Evolutionary conservation across 371 early-diverging fungal species (phyloP).

Genomic region (Mortierella sp.): DNA sequence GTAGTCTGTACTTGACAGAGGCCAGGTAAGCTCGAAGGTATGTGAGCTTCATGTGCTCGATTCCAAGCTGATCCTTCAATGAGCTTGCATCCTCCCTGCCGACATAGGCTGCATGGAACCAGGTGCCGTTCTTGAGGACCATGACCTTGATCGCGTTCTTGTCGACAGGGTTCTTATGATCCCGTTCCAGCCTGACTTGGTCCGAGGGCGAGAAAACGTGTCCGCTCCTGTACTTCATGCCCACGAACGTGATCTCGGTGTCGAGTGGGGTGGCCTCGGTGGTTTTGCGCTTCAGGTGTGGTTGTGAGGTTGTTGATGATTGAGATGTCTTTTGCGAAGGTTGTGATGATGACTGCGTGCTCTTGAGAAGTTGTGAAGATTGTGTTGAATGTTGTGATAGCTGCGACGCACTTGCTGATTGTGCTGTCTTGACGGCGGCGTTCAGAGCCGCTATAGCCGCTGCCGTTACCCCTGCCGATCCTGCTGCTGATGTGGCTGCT

Average conservation of each 20-base stretch:
- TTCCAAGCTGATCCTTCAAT: slow-evolving; percentile 7
- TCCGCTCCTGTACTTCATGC: slow-evolving; percentile 3
- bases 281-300: neutral
- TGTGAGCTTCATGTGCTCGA: slow-evolving; percentile 3
- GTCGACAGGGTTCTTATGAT: slow-evolving; percentile 4
- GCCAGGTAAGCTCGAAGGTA: slow-evolving; percentile 4
- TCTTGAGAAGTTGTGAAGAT: neutral
- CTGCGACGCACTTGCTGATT: neutral
- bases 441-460: neutral
- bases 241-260: slow-evolving; percentile 6
- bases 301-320: neutral
- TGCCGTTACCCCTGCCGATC: neutral
- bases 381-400: neutral
- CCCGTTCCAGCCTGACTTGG: slow-evolving; percentile 5
- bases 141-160: slow-evolving; percentile 10
- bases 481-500: neutral
- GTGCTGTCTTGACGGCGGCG: neutral
- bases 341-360: neutral
- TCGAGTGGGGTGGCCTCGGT: neutral
- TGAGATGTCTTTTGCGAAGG: neutral
- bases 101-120: neutral
- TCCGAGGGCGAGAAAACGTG: neutral
- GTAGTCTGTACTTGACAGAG: neutral
- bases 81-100: neutral
- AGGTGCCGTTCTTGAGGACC: neutral